Percentiles rank a stretch among this genome's conserved stretches.
These are phyloP conservation scores for Lachancea waltii DNA, from an alignment of 805 yeast genomes.

Conservation along the genomic window DNA sequence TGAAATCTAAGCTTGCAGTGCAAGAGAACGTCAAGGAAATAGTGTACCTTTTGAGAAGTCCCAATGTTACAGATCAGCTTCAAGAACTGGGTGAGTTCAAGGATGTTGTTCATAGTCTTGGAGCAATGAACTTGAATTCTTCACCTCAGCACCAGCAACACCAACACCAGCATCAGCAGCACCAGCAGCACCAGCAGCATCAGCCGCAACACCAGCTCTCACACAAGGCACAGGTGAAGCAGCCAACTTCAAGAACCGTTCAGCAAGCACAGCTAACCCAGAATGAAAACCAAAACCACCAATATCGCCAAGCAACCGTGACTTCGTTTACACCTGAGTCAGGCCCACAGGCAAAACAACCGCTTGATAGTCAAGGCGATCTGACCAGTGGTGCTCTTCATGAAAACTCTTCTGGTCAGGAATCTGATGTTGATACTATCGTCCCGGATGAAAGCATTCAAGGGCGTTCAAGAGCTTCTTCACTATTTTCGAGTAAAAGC, in stretches of 20 bases:
- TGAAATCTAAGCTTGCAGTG: conserved; percentile 24
- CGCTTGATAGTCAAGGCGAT: not conserved
- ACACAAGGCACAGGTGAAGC: no score
- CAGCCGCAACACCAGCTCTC: no score
- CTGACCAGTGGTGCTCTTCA: not conserved
- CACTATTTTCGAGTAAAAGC: conserved; percentile 8
- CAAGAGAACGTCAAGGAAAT: conserved; percentile 33
- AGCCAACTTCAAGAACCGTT: no score
- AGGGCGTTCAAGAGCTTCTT: conserved; percentile 8
- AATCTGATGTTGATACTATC: conserved; percentile 6
- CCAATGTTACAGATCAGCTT: conserved; percentile 22
- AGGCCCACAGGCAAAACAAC: not conserved
- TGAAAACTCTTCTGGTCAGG: not conserved
- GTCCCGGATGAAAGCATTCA: conserved; percentile 3
- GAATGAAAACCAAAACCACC: not conserved
- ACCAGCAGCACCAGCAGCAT: conserved; percentile 1
- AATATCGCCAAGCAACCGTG: not conserved
- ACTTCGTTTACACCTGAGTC: not conserved
- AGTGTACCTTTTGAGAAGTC: conserved; percentile 28
- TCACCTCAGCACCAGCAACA: not conserved
- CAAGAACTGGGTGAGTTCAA: conserved; percentile 20
- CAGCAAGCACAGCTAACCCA: not conserved
- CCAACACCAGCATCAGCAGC: not conserved
- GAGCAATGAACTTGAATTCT: conserved; percentile 16
- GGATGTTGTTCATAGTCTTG: conserved; percentile 22